Evolutionary conservation across 805 yeast genomes (phyloP).

Genomic region (Metschnikowia reukaufii): DNA sequence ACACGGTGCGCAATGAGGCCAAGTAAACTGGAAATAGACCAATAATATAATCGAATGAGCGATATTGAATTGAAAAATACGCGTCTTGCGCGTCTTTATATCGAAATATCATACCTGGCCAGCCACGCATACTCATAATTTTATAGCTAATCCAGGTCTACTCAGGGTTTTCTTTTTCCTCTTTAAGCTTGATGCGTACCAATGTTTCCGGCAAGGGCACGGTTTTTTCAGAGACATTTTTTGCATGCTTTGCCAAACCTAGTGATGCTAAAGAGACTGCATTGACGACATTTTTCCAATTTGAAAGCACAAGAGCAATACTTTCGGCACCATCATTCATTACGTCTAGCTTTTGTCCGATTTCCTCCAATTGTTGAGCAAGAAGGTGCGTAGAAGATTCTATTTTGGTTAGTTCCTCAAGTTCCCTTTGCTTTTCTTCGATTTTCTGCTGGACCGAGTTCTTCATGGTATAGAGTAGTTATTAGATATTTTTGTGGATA

Average conservation of each 20-base stretch:
- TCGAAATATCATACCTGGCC: neutral
- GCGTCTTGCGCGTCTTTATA: neutral
- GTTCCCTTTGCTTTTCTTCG: conserved; percentile 50
- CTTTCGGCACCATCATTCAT: conserved; percentile 60
- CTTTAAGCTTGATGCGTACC: conserved; percentile 55
- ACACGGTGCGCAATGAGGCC: conserved; percentile 15
- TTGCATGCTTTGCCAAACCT: conserved; percentile 46
- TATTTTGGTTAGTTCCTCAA: conserved; percentile 49
- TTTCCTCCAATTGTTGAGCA: conserved; percentile 46
- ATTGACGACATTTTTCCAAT: conserved; percentile 63
- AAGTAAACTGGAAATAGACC: neutral
- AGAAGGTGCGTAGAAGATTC: conserved; percentile 46
- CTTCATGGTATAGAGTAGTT: conserved; percentile 4
- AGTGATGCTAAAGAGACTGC: conserved; percentile 61
- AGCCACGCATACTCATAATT: neutral
- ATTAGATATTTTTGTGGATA: neutral
- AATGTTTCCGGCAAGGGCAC: conserved; percentile 65
- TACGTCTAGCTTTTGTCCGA: conserved; percentile 49
- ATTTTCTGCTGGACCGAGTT: conserved; percentile 27
- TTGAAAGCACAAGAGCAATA: conserved; percentile 56
- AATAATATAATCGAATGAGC: neutral
- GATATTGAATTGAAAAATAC: neutral
- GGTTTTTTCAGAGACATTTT: conserved; percentile 41
- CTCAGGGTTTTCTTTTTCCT: neutral
- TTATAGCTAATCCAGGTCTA: neutral